These are phyloP conservation scores for Micractinium sp. DNA, from an alignment of 139 green algal genomes.

Conservation along the genomic window DNA sequence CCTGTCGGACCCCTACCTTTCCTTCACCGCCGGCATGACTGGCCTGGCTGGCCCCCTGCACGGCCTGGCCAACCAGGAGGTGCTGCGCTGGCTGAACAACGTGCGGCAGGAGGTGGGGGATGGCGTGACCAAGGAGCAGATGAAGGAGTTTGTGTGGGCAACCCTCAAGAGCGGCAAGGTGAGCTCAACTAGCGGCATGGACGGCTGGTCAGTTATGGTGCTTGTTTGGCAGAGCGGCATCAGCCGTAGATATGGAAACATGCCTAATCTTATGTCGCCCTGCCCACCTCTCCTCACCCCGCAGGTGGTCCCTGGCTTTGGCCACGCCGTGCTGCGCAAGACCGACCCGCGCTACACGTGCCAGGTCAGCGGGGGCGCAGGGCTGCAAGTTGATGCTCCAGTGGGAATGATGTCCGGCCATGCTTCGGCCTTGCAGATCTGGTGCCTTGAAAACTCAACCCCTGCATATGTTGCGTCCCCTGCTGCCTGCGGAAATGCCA, in stretches of 20 bases:
- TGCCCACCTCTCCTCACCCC: too few species aligned
- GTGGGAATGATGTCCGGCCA: too few species aligned
- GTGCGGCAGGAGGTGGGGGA: slow-evolving; percentile 71
- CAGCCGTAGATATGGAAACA: too few species aligned
- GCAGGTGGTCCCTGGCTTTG: slow-evolving; percentile 92
- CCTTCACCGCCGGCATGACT: slow-evolving; percentile 91
- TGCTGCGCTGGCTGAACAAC: slow-evolving; percentile 33
- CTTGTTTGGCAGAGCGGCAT: too few species aligned
- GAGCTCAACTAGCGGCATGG: neutral
- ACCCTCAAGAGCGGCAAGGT: slow-evolving; percentile 94
- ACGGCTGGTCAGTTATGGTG: too few species aligned
- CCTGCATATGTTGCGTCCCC: too few species aligned
- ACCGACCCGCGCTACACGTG: slow-evolving; percentile 88
- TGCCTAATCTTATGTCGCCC: too few species aligned
- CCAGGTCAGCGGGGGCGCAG: slow-evolving; percentile 9
- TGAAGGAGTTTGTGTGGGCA: slow-evolving; percentile 87
- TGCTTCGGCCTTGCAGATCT: too few species aligned
- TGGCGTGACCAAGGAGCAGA: slow-evolving; percentile 82
- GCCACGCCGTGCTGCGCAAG: slow-evolving; percentile 97
- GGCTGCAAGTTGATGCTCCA: neutral
- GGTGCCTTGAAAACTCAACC: too few species aligned
- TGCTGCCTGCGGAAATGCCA: too few species aligned
- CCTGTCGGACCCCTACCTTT: slow-evolving; percentile 97
- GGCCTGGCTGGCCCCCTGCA: slow-evolving; percentile 97
- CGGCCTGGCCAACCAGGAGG: slow-evolving; percentile 98